Evolutionary conservation across 768 basidiomycete species (phyloP).

Genomic region (Hygrocybe coccinea): DNA sequence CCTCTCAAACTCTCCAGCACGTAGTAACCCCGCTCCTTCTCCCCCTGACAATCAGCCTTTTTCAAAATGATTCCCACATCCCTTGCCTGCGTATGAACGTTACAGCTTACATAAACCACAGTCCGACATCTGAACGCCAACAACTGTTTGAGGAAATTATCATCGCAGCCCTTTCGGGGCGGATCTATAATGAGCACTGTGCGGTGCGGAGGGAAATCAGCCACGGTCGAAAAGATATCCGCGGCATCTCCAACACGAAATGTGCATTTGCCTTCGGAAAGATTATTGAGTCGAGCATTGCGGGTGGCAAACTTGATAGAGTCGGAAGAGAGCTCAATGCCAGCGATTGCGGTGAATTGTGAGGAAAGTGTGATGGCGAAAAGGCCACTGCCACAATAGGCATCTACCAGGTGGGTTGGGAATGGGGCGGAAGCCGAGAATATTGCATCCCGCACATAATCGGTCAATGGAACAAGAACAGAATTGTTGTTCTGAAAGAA

Average conservation of each 20-base stretch:
- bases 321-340: constrained; percentile 78
- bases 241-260: constrained; percentile 83
- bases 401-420: constrained; percentile 88
- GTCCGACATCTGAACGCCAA: constrained; percentile 59
- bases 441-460: constrained; percentile 75
- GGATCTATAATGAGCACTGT: constrained; percentile 84
- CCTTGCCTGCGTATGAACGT: constrained; percentile 88
- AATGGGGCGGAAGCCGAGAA: constrained; percentile 32
- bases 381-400: constrained; percentile 88
- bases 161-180: constrained; percentile 91
- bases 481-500: constrained; percentile 99
- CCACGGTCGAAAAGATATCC: constrained; percentile 71
- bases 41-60: constrained; percentile 34
- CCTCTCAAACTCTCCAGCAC: constrained; percentile 78
- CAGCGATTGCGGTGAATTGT: constrained; percentile 69
- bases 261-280: constrained; percentile 51
- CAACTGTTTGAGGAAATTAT: constrained; percentile 70
- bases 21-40: constrained; percentile 41
- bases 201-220: constrained; percentile 55
- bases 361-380: constrained; percentile 81
- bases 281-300: constrained; percentile 56
- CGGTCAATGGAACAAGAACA: constrained; percentile 77
- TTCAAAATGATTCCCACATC: constrained; percentile 75
- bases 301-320: constrained; percentile 63
- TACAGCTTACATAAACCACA: constrained; percentile 91